These are phyloP conservation scores for Trichoderma atroviride DNA, from an alignment of 2,329 filamentous ascomycete species.

Conservation along the genomic window DNA sequence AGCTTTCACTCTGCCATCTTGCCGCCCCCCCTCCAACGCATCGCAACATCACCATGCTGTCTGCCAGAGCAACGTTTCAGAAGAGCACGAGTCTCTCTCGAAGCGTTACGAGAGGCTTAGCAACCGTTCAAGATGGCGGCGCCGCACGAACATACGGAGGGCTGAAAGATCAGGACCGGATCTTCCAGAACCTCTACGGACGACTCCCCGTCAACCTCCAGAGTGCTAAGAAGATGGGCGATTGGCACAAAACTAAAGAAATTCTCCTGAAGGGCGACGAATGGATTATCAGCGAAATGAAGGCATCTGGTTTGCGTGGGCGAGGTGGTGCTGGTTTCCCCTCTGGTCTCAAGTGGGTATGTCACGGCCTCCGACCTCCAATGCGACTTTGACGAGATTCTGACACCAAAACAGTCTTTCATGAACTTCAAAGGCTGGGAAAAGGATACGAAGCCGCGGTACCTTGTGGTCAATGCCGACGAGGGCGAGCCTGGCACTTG, in stretches of 20 bases:
- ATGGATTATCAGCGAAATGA: slow-evolving; percentile 98
- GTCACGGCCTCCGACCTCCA: slow-evolving; percentile 34
- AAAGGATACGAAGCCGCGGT: slow-evolving; percentile 93
- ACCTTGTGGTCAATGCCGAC: slow-evolving; percentile 97
- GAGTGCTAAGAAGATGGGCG: slow-evolving; percentile 95
- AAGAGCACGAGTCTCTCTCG: slow-evolving; percentile 47
- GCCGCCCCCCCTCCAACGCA: slow-evolving; percentile 31
- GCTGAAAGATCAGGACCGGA: slow-evolving; percentile 93
- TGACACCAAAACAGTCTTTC: slow-evolving; percentile 69
- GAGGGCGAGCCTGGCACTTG: slow-evolving; percentile 98
- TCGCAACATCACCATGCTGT: slow-evolving; percentile 46
- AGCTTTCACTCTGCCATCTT: slow-evolving; percentile 34
- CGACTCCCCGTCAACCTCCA: slow-evolving; percentile 90
- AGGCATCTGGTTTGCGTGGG: slow-evolving; percentile 91
- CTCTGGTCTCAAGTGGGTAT: slow-evolving; percentile 97
- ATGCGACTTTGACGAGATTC: neutral
- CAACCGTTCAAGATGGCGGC: slow-evolving; percentile 74
- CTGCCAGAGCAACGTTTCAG: slow-evolving; percentile 47
- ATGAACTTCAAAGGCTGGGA: slow-evolving; percentile 99
- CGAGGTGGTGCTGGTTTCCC: slow-evolving; percentile 98
- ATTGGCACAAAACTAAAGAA: slow-evolving; percentile 99
- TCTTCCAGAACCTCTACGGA: slow-evolving; percentile 98
- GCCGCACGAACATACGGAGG: slow-evolving; percentile 79
- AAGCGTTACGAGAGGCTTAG: slow-evolving; percentile 67
- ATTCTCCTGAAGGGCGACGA: slow-evolving; percentile 96